Percentiles rank a stretch among this genome's conserved stretches.
Conservation (phyloP, 495 filamentous ascomycete genomes). For the Annulohypoxylon moriforme region DNA sequence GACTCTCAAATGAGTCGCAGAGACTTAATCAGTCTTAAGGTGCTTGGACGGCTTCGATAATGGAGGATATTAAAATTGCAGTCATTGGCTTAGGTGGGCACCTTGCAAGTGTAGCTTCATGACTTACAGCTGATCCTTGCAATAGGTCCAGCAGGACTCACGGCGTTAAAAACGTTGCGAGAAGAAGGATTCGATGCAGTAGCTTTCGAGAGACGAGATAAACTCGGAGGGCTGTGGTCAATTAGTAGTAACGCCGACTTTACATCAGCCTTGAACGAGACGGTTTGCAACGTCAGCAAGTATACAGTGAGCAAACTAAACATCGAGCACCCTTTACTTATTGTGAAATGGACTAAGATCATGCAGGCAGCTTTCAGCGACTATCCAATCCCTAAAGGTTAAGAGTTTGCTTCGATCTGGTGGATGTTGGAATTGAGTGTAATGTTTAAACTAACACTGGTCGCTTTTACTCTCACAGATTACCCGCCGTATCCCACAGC, state of each 20-base stretch:
- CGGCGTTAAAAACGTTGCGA: slow-evolving; percentile 31
- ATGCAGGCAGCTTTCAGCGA: slow-evolving; percentile 33
- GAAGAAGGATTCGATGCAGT: slow-evolving; percentile 40
- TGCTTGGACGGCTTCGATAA: background rate
- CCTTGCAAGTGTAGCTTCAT: background rate
- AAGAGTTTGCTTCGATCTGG: background rate
- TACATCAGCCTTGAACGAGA: slow-evolving; percentile 32
- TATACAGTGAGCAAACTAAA: slow-evolving; percentile 20
- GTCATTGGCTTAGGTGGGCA: slow-evolving; percentile 33
- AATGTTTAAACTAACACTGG: background rate
- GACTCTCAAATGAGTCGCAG: background rate
- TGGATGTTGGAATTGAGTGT: background rate
- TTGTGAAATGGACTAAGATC: background rate
- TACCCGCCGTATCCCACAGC: slow-evolving; percentile 23
- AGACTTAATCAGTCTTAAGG: background rate
- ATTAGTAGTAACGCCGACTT: slow-evolving; percentile 12
- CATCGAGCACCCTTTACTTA: background rate
- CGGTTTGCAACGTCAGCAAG: slow-evolving; percentile 34
- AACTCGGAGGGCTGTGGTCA: slow-evolving; percentile 40
- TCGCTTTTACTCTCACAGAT: background rate
- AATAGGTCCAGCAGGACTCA: slow-evolving; percentile 33
- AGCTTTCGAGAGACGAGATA: slow-evolving; percentile 38
- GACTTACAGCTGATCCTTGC: slow-evolving; percentile 1
- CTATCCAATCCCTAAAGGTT: slow-evolving; percentile 27
- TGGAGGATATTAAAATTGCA: slow-evolving; percentile 26